Percentiles rank a stretch among this genome's conserved stretches.
Conservation (phyloP, 306 rosid genomes). For the Trichosanthes cucumerina region DNA sequence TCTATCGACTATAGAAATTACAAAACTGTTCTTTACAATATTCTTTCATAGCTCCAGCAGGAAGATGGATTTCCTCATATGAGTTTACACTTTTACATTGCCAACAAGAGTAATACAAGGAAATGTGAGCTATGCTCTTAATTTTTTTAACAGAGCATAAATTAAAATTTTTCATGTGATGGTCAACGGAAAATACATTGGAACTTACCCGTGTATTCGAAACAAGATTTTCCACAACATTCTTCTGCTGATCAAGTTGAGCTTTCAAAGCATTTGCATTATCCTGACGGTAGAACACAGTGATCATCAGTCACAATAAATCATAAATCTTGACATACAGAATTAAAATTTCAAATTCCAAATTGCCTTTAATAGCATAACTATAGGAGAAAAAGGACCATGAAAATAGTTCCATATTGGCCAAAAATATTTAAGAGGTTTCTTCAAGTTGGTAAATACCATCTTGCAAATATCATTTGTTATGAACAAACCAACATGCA, state of each 20-base stretch:
- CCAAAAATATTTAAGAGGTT: background rate
- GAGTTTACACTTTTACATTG: background rate
- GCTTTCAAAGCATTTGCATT: slow-evolving; percentile 78
- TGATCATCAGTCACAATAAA: background rate
- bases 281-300: slow-evolving; percentile 45
- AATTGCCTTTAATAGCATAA: background rate
- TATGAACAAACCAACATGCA: background rate
- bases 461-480: background rate
- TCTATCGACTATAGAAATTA: background rate
- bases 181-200: background rate
- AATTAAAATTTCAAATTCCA: background rate
- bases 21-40: background rate
- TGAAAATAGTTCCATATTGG: background rate
- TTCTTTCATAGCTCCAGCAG: background rate
- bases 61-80: background rate
- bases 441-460: background rate
- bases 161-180: background rate
- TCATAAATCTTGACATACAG: background rate
- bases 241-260: slow-evolving; percentile 95
- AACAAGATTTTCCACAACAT: slow-evolving; percentile 88
- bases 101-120: background rate
- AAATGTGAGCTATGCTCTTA: background rate
- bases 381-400: background rate
- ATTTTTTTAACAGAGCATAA: background rate
- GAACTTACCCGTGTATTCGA: slow-evolving; percentile 65